Evolutionary conservation across 1,284 basidiomycete species (phyloP).

Genomic region (Papiliotrema flavescens): DNA sequence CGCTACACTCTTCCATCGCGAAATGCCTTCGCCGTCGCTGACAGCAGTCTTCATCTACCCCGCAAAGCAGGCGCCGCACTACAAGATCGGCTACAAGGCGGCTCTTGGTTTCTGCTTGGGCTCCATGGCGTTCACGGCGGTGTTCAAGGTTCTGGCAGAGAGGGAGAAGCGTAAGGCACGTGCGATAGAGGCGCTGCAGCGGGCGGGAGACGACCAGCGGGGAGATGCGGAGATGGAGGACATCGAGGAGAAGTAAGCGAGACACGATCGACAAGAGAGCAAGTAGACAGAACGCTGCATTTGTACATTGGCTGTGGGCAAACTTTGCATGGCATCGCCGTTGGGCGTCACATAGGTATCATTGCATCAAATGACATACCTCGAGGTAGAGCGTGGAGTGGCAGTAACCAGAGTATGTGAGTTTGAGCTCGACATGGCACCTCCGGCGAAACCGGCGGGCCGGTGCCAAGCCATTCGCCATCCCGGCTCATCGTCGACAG

Average conservation of each 20-base stretch:
- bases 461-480: no score
- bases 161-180: neutral
- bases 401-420: no score
- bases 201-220: neutral
- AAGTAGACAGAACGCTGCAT: no score
- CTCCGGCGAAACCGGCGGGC: no score
- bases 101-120: constrained; percentile 14
- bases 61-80: constrained; percentile 22
- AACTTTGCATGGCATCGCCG: no score
- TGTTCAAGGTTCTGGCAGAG: constrained; percentile 11
- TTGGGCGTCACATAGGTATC: no score
- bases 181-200: neutral
- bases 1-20: neutral
- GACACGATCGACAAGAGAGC: no score
- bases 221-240: neutral
- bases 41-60: constrained; percentile 27
- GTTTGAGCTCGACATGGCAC: no score
- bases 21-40: neutral
- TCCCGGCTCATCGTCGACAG: no score
- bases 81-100: constrained; percentile 26
- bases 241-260: neutral
- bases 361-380: no score
- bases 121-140: constrained; percentile 13
- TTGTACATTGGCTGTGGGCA: no score
- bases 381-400: no score